Conservation (phyloP, 352 stramenopile genomes). For the Pythium diclinum region DNA sequence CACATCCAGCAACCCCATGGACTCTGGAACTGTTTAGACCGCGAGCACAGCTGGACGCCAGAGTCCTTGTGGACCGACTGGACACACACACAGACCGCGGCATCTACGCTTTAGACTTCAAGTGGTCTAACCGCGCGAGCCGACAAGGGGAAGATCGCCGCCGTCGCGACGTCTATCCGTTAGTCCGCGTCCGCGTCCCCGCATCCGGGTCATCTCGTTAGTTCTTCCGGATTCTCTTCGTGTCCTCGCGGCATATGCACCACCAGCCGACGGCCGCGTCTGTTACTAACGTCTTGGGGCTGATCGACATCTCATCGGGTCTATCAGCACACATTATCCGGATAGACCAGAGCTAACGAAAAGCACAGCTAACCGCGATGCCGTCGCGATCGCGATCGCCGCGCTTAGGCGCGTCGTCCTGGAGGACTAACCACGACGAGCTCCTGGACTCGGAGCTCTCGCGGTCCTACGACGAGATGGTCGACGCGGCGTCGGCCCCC, state of each 20-base stretch:
- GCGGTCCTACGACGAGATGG: slow-evolving; percentile 21
- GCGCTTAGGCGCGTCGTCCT: background rate
- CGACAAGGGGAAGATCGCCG: background rate
- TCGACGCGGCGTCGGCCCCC: slow-evolving; percentile 5
- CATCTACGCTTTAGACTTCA: background rate
- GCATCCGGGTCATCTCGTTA: background rate
- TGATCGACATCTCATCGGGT: background rate
- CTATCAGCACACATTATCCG: background rate
- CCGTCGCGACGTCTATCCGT: background rate
- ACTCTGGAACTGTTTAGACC: background rate
- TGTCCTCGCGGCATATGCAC: background rate
- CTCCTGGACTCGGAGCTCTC: slow-evolving; percentile 20
- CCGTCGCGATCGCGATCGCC: slow-evolving; percentile 3
- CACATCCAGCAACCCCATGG: slow-evolving; percentile 6
- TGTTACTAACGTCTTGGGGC: slow-evolving; percentile 5
- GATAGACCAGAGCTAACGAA: background rate
- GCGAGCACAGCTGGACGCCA: background rate
- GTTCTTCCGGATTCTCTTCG: slow-evolving; percentile 1
- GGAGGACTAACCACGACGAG: slow-evolving; percentile 1
- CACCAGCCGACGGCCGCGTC: slow-evolving; percentile 1
- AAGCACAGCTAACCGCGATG: background rate
- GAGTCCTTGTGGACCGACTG: slow-evolving; percentile 1
- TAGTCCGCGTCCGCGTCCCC: background rate
- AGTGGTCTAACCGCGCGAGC: background rate
- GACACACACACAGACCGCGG: background rate